These are phyloP conservation scores for Diaporthe citri DNA, from an alignment of 2,329 filamentous ascomycete genomes.

Conservation along the genomic window DNA sequence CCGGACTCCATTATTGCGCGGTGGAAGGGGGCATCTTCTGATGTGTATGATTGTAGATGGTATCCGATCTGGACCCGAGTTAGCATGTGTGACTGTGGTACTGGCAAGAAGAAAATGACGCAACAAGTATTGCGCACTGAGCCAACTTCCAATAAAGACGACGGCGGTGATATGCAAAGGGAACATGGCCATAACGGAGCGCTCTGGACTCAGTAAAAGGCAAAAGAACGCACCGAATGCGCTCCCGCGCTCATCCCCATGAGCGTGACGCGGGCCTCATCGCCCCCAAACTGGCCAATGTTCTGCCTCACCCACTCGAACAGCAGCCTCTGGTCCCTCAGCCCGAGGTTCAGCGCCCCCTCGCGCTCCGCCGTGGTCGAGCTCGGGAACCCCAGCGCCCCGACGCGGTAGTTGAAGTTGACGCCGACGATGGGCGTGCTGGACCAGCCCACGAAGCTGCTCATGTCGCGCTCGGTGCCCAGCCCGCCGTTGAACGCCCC, in stretches of 20 bases:
- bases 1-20: slow-evolving; percentile 70
- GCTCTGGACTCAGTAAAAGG: background rate
- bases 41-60: slow-evolving; percentile 68
- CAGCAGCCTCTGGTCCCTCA: slow-evolving; percentile 71
- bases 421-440: slow-evolving; percentile 67
- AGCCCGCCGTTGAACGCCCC: slow-evolving; percentile 71
- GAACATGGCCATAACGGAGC: slow-evolving; percentile 30
- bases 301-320: slow-evolving; percentile 73
- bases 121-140: background rate
- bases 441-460: slow-evolving; percentile 70
- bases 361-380: slow-evolving; percentile 64
- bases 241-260: slow-evolving; percentile 74
- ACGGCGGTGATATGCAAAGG: slow-evolving; percentile 30
- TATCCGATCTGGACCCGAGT: slow-evolving; percentile 69
- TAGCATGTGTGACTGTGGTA: background rate
- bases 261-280: slow-evolving; percentile 68
- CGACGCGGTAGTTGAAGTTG: slow-evolving; percentile 74
- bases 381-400: slow-evolving; percentile 77
- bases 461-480: slow-evolving; percentile 69
- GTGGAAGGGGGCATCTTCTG: slow-evolving; percentile 58
- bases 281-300: slow-evolving; percentile 71
- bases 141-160: background rate
- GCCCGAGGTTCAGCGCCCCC: slow-evolving; percentile 72
- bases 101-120: background rate
- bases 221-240: slow-evolving; percentile 63